Percentiles rank a stretch among this genome's conserved stretches.
Conservation (phyloP, 208 protist genomes). For the Tritrichomonas foetus region DNA sequence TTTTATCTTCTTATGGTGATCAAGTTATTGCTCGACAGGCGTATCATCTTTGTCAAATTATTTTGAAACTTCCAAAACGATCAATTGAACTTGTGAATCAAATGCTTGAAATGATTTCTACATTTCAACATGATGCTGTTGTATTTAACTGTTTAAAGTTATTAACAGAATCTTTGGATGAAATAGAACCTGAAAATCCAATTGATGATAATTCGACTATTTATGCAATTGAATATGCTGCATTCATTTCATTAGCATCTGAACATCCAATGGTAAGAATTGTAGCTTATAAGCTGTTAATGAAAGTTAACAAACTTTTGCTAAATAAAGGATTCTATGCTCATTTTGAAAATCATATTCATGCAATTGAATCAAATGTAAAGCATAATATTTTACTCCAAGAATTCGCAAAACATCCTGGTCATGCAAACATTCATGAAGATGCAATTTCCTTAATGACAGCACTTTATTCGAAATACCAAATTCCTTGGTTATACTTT, state of each 20-base stretch:
- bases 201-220: too few relatives aligned
- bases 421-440: background rate
- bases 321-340: background rate
- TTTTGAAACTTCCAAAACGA: too few relatives aligned
- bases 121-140: too few relatives aligned
- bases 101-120: too few relatives aligned
- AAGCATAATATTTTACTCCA: background rate
- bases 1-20: too few relatives aligned
- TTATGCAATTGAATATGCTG: background rate
- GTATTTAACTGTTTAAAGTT: too few relatives aligned
- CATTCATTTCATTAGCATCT: background rate
- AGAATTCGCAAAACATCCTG: background rate
- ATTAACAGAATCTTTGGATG: too few relatives aligned
- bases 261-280: background rate
- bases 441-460: background rate
- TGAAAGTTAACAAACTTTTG: background rate
- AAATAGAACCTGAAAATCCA: too few relatives aligned
- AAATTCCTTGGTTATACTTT: background rate
- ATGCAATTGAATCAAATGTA: background rate
- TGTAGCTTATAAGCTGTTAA: background rate
- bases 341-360: background rate
- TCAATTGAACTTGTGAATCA: too few relatives aligned
- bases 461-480: background rate
- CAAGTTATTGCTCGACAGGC: too few relatives aligned
- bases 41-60: too few relatives aligned